phyloP scores from a whole-genome alignment of 495 filamentous ascomycete species.

The Neurospora sp. region DNA sequence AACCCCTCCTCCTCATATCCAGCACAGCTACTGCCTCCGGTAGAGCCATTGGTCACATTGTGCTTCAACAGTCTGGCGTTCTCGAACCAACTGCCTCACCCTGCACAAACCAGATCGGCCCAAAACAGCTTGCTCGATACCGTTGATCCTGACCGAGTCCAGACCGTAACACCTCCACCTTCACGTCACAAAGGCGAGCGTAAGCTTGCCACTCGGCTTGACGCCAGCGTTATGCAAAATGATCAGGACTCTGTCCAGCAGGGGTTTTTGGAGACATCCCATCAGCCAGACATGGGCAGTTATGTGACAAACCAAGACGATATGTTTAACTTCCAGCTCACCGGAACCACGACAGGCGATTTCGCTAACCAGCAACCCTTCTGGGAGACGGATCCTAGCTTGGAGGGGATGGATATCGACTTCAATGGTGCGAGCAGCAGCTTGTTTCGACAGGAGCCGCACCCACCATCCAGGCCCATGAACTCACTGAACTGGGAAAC shows the following conservation, averaged over 20 bases:
- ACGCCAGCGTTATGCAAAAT: constrained; percentile 42
- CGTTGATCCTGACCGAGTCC: constrained; percentile 25
- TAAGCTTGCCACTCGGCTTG: constrained; percentile 41
- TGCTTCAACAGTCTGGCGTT: constrained; percentile 16
- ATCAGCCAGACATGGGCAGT: constrained; percentile 29
- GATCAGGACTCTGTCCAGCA: constrained; percentile 34
- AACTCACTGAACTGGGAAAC: constrained; percentile 41
- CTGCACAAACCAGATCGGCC: constrained; percentile 17
- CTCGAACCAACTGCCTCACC: constrained; percentile 7
- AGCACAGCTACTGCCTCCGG: constrained; percentile 41
- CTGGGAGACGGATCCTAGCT: constrained; percentile 57
- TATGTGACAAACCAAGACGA: constrained; percentile 29
- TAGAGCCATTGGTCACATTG: constrained; percentile 43
- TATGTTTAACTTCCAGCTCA: constrained; percentile 57
- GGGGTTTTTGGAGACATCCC: constrained; percentile 32
- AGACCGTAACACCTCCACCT: constrained; percentile 43
- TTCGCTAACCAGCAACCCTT: constrained; percentile 59
- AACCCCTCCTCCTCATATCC: constrained; percentile 46
- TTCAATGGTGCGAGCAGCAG: constrained; percentile 27
- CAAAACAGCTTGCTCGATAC: constrained; percentile 33
- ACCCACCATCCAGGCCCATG: constrained; percentile 25
- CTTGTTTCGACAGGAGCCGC: constrained; percentile 25
- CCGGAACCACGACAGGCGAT: constrained; percentile 60
- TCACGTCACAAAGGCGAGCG: constrained; percentile 39
- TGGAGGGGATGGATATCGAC: constrained; percentile 47